These are phyloP conservation scores for Halteria grandinella DNA, from an alignment of 73 alveolate genomes.

Conservation along the genomic window DNA sequence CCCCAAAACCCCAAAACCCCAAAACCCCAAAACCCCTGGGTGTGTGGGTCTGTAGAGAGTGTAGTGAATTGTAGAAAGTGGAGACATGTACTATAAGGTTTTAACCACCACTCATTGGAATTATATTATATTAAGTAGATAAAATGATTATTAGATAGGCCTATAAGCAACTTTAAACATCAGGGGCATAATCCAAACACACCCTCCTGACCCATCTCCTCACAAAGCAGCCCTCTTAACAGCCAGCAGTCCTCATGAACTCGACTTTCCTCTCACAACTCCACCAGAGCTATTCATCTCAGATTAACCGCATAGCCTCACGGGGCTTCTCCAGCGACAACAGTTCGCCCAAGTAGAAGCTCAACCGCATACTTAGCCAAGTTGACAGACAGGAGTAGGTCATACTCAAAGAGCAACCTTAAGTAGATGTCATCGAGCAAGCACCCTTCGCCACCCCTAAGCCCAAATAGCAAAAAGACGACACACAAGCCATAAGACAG, in stretches of 20 bases:
- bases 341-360: neutral
- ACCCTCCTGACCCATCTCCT: neutral
- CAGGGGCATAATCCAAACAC: neutral
- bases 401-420: too few relatives aligned
- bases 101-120: too few relatives aligned
- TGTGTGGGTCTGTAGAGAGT: too few relatives aligned
- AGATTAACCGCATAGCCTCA: too few relatives aligned
- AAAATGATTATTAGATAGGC: slow-evolving; percentile 55
- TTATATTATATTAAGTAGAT: too few relatives aligned
- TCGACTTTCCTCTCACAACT: neutral
- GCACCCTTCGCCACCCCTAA: neutral
- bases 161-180: slow-evolving; percentile 14
- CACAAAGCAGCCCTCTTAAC: neutral
- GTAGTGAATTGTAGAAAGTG: too few relatives aligned
- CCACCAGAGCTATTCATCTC: too few relatives aligned
- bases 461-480: too few relatives aligned
- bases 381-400: neutral
- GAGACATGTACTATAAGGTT: too few relatives aligned
- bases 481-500: neutral
- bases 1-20: too few relatives aligned
- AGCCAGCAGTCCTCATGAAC: neutral
- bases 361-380: neutral
- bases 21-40: too few relatives aligned
- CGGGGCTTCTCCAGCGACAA: too few relatives aligned
- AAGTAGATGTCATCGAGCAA: neutral